A percentile compares a stretch with the other conserved stretches of the same genome.
Evolutionary conservation across 2,329 filamentous ascomycete species (phyloP).

Genomic region (Helminthosporium solani): DNA sequence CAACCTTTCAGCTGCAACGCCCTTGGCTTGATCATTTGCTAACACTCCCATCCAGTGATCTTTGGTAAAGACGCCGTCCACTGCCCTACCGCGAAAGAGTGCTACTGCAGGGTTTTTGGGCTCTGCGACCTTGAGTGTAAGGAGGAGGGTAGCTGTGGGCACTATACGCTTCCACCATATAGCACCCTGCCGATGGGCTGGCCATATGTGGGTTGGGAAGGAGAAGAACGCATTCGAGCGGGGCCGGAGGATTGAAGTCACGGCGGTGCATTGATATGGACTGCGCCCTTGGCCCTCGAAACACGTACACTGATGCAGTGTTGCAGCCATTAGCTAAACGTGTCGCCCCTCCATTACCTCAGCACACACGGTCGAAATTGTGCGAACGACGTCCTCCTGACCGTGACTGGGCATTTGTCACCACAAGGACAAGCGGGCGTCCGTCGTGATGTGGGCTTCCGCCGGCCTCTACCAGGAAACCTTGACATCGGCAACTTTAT

Average conservation of each 20-base stretch:
- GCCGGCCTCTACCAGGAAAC: too few species aligned
- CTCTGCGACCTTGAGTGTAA: slow-evolving; percentile 54
- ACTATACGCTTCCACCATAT: slow-evolving; percentile 61
- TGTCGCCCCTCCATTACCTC: not conserved
- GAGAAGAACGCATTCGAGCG: slow-evolving; percentile 33
- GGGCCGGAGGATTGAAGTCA: slow-evolving; percentile 21
- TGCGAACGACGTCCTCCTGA: not conserved
- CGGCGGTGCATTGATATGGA: not conserved
- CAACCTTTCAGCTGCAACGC: not conserved
- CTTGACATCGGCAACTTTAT: too few species aligned
- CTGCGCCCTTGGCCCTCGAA: not conserved
- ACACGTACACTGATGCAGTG: not conserved
- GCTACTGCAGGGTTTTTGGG: slow-evolving; percentile 68
- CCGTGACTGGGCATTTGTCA: not conserved
- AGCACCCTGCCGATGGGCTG: slow-evolving; percentile 62
- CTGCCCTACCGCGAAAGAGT: slow-evolving; percentile 62
- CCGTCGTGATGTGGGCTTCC: too few species aligned
- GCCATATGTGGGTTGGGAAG: slow-evolving; percentile 59
- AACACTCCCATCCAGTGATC: slow-evolving; percentile 29
- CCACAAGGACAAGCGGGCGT: too few species aligned
- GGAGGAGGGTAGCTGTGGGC: slow-evolving; percentile 53
- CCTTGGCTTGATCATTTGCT: slow-evolving; percentile 18
- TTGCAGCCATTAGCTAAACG: not conserved
- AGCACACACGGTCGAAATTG: not conserved
- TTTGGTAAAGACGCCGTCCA: slow-evolving; percentile 50